Percentiles rank a stretch among this genome's conserved stretches.
These are phyloP conservation scores for Trichoderma gamsii DNA, from an alignment of 495 filamentous ascomycete species.

Conservation along the genomic window DNA sequence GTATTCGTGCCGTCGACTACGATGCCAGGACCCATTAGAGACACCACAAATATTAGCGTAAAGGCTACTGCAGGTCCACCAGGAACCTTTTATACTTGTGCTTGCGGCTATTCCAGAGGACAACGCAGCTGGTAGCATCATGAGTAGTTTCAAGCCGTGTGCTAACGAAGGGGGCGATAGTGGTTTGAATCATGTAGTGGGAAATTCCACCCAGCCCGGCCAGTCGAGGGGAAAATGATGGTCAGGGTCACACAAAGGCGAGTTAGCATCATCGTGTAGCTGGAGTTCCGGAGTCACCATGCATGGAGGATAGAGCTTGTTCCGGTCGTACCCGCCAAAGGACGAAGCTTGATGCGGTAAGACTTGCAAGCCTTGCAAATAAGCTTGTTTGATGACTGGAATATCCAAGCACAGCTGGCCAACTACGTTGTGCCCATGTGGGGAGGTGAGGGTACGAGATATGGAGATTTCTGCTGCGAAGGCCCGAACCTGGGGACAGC, in stretches of 20 bases:
- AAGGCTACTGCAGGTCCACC: constrained; percentile 5
- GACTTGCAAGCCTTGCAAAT: background rate
- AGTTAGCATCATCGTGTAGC: no score
- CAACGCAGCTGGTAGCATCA: no score
- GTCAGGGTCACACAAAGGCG: no score
- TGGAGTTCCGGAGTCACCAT: no score
- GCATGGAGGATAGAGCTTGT: background rate
- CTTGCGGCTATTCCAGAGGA: background rate
- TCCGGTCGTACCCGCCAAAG: background rate
- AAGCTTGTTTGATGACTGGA: background rate
- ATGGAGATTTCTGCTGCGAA: background rate
- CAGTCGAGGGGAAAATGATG: no score
- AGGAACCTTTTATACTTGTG: background rate
- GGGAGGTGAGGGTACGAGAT: background rate
- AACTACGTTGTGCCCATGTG: background rate
- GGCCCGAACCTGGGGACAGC: background rate
- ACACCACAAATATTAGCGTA: background rate
- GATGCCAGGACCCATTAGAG: background rate
- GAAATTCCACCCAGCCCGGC: no score
- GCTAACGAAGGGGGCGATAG: no score
- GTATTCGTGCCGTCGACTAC: background rate
- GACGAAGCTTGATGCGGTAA: background rate
- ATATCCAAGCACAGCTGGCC: background rate
- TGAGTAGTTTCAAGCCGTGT: no score
- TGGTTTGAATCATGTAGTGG: no score